Conservation (phyloP, 1,284 basidiomycete species). For the Agaricales sp. region DNA sequence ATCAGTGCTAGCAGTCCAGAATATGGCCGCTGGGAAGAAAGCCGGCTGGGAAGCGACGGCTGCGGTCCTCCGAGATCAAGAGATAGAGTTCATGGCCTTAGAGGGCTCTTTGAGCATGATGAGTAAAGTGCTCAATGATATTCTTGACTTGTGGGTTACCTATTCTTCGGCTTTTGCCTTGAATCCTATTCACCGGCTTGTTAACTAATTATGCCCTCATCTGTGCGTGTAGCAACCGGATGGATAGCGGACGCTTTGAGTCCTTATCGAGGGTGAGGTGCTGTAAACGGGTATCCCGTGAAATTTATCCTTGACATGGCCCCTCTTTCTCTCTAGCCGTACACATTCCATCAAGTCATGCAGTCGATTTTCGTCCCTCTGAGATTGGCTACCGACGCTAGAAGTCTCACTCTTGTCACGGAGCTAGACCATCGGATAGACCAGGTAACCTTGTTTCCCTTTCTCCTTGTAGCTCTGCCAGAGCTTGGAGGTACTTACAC, state of each 20-base stretch:
- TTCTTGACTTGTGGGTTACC: slow-evolving; percentile 63
- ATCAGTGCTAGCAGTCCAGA: slow-evolving; percentile 53
- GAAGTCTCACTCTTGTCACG: slow-evolving; percentile 45
- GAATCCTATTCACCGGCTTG: slow-evolving; percentile 4
- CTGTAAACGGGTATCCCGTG: no score
- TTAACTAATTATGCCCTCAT: background rate
- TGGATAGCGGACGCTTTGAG: slow-evolving; percentile 77
- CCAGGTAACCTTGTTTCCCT: slow-evolving; percentile 17
- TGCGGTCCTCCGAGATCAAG: slow-evolving; percentile 32
- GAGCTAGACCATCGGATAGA: slow-evolving; percentile 58
- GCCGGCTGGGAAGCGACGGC: slow-evolving; percentile 30
- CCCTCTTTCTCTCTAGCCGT: slow-evolving; percentile 31
- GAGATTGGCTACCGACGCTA: slow-evolving; percentile 50
- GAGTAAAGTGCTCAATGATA: slow-evolving; percentile 77
- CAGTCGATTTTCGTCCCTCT: slow-evolving; percentile 59
- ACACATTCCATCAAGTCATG: slow-evolving; percentile 65
- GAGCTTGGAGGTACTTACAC: background rate
- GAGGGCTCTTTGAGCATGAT: slow-evolving; percentile 60
- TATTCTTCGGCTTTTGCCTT: slow-evolving; percentile 3
- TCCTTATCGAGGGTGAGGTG: slow-evolving; percentile 46
- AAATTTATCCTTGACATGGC: background rate
- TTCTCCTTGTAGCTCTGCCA: background rate
- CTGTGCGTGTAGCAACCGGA: slow-evolving; percentile 35
- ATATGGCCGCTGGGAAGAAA: slow-evolving; percentile 25
- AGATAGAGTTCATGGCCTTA: slow-evolving; percentile 50